Conservation (phyloP, 495 filamentous ascomycete genomes). For the Tetracladium marchalianum region DNA sequence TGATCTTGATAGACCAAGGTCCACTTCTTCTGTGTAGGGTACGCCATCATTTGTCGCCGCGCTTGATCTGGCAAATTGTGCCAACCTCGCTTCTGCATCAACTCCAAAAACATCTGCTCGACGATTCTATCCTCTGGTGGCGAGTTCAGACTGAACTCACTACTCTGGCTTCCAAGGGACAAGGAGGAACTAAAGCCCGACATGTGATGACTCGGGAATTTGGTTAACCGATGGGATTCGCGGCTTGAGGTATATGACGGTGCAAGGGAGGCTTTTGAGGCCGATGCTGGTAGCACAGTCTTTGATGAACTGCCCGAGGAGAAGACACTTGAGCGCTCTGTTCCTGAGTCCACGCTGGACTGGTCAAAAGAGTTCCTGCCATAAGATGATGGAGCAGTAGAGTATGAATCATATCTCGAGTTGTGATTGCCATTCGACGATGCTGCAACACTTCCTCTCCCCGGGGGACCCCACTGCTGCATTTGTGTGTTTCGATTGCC, state of each 20-base stretch:
- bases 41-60: conserved; percentile 87
- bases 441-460: conserved; percentile 44
- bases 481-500: conserved; percentile 58
- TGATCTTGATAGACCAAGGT: conserved; percentile 92
- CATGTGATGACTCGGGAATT: conserved; percentile 30
- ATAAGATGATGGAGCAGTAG: conserved; percentile 58
- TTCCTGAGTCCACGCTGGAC: conserved; percentile 51
- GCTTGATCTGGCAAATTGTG: conserved; percentile 95
- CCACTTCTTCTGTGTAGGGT: conserved; percentile 93
- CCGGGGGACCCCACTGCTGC: conserved; percentile 61
- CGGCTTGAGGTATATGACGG: conserved; percentile 32
- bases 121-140: conserved; percentile 79
- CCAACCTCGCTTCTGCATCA: conserved; percentile 98
- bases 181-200: conserved; percentile 26
- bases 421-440: conserved; percentile 36
- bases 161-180: conserved; percentile 30
- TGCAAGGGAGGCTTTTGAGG: conserved; percentile 32
- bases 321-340: conserved; percentile 52
- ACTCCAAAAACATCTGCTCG: conserved; percentile 81
- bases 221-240: conserved; percentile 41
- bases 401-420: conserved; percentile 55
- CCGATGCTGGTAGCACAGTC: conserved; percentile 36
- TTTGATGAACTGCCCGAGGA: conserved; percentile 53
- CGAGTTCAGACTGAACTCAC: conserved; percentile 51
- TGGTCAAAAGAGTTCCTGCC: conserved; percentile 62